phyloP scores from a whole-genome alignment of 192 early-diverging fungal species.

The Allomyces macrogynus region DNA sequence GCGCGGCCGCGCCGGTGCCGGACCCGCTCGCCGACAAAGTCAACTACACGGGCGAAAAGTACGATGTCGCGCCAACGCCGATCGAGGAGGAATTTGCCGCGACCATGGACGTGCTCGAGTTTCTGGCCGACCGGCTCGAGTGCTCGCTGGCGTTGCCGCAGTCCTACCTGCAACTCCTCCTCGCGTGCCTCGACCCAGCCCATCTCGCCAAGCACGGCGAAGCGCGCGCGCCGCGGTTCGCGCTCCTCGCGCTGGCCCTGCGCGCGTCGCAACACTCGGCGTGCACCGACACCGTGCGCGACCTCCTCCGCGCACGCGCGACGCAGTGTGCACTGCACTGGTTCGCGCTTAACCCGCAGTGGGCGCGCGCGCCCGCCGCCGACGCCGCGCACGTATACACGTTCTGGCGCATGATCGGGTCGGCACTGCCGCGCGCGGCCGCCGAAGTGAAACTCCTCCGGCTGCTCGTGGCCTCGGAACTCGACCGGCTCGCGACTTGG shows the following conservation, averaged over 20 bases:
- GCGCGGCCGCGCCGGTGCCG: background rate
- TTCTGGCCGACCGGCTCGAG: background rate
- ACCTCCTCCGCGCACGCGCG: background rate
- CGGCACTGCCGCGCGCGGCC: conserved; percentile 14
- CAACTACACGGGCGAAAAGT: background rate
- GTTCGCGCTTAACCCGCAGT: background rate
- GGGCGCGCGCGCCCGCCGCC: background rate
- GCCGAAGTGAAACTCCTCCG: conserved; percentile 35
- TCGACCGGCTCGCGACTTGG: conserved; percentile 68
- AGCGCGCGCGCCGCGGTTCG: background rate
- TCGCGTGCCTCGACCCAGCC: background rate
- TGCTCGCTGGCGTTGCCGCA: background rate
- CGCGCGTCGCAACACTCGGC: background rate
- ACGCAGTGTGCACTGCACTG: background rate
- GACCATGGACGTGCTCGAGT: background rate
- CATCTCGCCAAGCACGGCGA: background rate
- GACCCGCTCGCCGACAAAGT: background rate
- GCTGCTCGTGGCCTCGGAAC: conserved; percentile 73
- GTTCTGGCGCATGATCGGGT: conserved; percentile 6
- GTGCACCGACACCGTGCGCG: background rate
- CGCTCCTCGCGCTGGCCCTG: background rate
- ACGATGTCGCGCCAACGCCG: background rate
- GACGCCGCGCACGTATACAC: background rate
- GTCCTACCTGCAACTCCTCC: background rate
- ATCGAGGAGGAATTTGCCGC: background rate